A percentile compares a stretch with the other conserved stretches of the same genome.
These are phyloP conservation scores for Calonectria pseudoreteaudii DNA, from an alignment of 2,329 filamentous ascomycete species.

Conservation along the genomic window DNA sequence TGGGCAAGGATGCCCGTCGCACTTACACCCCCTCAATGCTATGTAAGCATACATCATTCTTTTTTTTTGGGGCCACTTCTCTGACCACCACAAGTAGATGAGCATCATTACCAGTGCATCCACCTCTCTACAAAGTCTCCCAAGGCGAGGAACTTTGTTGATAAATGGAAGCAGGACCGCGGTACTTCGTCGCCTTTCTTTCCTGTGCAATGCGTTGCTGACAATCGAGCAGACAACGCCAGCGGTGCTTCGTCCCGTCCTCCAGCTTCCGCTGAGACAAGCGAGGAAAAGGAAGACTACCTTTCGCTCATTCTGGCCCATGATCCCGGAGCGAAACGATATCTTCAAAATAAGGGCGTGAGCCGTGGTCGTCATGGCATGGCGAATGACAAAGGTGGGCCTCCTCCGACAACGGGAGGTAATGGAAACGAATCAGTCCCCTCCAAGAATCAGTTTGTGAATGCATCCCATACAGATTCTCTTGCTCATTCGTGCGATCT, in stretches of 20 bases:
- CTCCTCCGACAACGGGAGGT: not conserved
- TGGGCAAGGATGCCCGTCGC: conserved; percentile 51
- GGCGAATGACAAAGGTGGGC: not conserved
- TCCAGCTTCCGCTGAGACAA: not conserved
- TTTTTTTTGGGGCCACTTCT: not conserved
- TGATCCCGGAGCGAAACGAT: conserved; percentile 5
- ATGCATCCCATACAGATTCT: not conserved
- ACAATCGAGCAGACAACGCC: conserved; percentile 24
- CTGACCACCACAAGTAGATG: conserved; percentile 48
- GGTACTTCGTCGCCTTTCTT: conserved; percentile 18
- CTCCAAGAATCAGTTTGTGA: not conserved
- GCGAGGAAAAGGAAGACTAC: not conserved
- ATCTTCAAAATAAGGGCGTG: conserved; percentile 12
- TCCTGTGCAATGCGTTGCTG: not conserved
- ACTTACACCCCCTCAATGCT: conserved; percentile 55
- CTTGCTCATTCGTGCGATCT: not conserved
- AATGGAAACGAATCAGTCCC: not conserved
- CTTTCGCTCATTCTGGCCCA: conserved; percentile 15
- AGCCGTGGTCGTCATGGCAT: not conserved
- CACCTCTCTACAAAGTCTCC: conserved; percentile 52
- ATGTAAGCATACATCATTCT: conserved; percentile 35
- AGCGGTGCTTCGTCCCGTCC: conserved; percentile 7
- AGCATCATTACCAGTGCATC: conserved; percentile 60
- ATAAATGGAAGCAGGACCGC: conserved; percentile 43
- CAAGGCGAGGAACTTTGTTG: conserved; percentile 49